A percentile compares a stretch with the other conserved stretches of the same genome.
Conservation (phyloP, 345 rosid species). For the Eutrema heterophyllum region DNA sequence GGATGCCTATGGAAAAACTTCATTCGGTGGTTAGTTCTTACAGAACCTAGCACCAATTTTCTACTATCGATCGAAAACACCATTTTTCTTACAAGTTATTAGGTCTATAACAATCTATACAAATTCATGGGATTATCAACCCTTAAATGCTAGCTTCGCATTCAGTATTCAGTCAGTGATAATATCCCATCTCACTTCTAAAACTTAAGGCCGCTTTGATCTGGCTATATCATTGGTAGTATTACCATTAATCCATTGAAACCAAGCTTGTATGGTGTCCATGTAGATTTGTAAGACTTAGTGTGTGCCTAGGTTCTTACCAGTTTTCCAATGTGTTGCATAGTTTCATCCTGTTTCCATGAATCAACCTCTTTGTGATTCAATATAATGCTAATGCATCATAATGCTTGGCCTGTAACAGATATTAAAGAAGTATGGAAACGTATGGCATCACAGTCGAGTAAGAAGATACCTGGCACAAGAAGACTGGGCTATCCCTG, state of each 20-base stretch:
- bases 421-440: conserved; percentile 72
- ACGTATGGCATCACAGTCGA: conserved; percentile 84
- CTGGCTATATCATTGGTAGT: neutral
- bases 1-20: conserved; percentile 99
- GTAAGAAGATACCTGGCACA: conserved; percentile 78
- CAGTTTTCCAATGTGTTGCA: neutral
- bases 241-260: neutral
- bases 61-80: neutral
- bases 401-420: conserved; percentile 28
- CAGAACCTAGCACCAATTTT: neutral
- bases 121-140: neutral
- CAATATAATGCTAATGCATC: neutral
- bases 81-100: neutral
- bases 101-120: neutral
- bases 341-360: neutral
- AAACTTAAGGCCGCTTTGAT: neutral
- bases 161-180: neutral
- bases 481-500: conserved; percentile 76
- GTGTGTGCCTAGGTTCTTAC: neutral
- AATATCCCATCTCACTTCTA: neutral
- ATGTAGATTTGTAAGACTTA: neutral
- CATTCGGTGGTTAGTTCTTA: conserved; percentile 64
- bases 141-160: neutral
- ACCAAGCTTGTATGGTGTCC: neutral
- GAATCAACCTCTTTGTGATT: neutral